Percentiles rank a stretch among this genome's conserved stretches.
Evolutionary conservation across 192 early-diverging fungal genomes (phyloP).

Genomic region (Lunasporangiospora selenospora): DNA sequence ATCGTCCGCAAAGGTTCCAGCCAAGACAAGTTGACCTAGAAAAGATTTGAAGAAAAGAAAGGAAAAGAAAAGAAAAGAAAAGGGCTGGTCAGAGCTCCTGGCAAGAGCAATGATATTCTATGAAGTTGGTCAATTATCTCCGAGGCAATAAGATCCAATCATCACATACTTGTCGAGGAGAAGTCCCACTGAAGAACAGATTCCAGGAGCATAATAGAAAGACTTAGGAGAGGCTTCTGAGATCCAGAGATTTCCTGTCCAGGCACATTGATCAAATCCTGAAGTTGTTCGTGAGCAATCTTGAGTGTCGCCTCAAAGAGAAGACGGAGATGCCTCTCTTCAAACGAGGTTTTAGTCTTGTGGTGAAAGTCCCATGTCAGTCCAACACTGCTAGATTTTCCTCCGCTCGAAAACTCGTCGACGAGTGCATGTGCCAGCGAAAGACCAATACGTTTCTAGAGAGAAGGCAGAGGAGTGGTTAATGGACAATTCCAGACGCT

Average conservation of each 20-base stretch:
- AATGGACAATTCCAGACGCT: too few relatives aligned
- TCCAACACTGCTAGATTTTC: constrained; percentile 64
- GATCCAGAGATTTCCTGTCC: constrained; percentile 43
- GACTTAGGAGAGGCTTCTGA: constrained; percentile 25
- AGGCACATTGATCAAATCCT: constrained; percentile 21
- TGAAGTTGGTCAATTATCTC: too few relatives aligned
- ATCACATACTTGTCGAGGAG: constrained; percentile 27
- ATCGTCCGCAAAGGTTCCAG: constrained; percentile 48
- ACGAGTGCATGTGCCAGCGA: constrained; percentile 58
- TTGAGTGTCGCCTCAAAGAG: constrained; percentile 61
- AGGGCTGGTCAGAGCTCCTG: too few relatives aligned
- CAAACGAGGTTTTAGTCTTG: constrained; percentile 67
- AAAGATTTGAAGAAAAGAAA: not conserved
- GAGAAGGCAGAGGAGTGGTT: constrained; percentile 55
- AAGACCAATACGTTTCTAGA: constrained; percentile 56
- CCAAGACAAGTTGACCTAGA: constrained; percentile 40
- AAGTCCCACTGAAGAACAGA: constrained; percentile 48
- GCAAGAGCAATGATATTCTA: too few relatives aligned
- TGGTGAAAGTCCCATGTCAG: constrained; percentile 72
- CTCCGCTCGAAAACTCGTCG: constrained; percentile 68
- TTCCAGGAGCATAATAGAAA: constrained; percentile 37
- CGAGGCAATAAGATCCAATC: not conserved
- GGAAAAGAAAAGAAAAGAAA: too few relatives aligned
- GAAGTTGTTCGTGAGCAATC: constrained; percentile 54
- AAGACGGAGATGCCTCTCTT: constrained; percentile 58